phyloP scores from a whole-genome alignment of 495 filamentous ascomycete species.

The Penicillium paxilli region DNA sequence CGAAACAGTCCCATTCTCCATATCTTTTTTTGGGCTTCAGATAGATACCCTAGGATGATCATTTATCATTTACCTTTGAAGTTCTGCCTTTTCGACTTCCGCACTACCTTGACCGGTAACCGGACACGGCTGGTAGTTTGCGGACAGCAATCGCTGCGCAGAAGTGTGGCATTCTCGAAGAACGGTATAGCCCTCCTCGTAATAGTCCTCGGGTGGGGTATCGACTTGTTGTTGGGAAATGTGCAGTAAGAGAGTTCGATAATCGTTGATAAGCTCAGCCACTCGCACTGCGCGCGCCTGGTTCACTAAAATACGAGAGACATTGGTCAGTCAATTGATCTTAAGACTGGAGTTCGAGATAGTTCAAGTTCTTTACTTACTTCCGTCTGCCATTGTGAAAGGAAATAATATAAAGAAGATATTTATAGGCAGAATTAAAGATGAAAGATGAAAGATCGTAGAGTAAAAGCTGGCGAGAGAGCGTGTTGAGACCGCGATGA shows the following conservation, averaged over 20 bases:
- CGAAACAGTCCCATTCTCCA: too few relatives aligned
- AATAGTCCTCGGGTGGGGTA: constrained; percentile 63
- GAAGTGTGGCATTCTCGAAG: constrained; percentile 74
- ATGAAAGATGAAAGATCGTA: not conserved
- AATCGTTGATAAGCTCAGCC: constrained; percentile 82
- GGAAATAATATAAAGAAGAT: not conserved
- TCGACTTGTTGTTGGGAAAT: constrained; percentile 69
- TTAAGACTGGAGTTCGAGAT: too few relatives aligned
- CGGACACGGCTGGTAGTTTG: constrained; percentile 62
- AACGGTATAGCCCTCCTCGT: constrained; percentile 75
- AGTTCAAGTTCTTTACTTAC: constrained; percentile 40
- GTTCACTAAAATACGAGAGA: constrained; percentile 61
- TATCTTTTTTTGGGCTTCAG: not conserved
- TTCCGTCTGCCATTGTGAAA: constrained; percentile 60
- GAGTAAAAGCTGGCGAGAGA: not conserved
- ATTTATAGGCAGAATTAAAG: constrained; percentile 24
- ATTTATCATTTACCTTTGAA: constrained; percentile 72
- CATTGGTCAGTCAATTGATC: constrained; percentile 10
- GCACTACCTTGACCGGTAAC: constrained; percentile 53
- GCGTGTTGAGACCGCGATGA: not conserved
- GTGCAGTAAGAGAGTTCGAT: constrained; percentile 76
- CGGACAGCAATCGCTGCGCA: constrained; percentile 71
- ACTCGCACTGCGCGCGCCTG: constrained; percentile 78
- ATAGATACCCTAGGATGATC: too few relatives aligned
- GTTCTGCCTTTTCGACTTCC: constrained; percentile 71